Percentiles rank a stretch among this genome's conserved stretches.
These are phyloP conservation scores for Trichomonascaceae sp. DNA, from an alignment of 1,139 yeast genomes.

Conservation along the genomic window DNA sequence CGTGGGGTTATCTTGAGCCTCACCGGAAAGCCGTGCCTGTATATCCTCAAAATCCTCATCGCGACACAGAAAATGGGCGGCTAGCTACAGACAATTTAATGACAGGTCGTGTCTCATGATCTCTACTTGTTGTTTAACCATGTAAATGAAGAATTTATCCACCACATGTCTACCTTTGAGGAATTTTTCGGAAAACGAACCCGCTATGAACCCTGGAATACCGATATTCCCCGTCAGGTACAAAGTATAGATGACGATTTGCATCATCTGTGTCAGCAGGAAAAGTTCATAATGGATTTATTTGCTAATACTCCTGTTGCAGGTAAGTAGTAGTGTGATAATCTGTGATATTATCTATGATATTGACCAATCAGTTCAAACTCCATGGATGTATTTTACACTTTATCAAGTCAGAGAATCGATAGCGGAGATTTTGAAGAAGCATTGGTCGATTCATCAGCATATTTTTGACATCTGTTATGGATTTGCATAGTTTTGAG, in stretches of 20 bases:
- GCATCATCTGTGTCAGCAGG: neutral
- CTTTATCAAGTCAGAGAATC: neutral
- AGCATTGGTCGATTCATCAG: neutral
- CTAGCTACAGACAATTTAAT: neutral
- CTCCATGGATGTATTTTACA: neutral
- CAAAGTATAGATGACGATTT: neutral
- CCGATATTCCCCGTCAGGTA: neutral
- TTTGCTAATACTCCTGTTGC: neutral
- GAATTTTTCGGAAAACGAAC: neutral
- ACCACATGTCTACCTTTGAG: neutral
- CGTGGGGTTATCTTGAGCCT: neutral
- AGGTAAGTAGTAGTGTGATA: neutral
- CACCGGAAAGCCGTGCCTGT: neutral
- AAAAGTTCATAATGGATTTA: neutral
- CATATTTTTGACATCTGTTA: neutral
- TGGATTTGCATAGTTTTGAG: neutral
- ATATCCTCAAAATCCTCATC: neutral
- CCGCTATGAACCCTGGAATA: neutral
- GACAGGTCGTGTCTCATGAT: neutral
- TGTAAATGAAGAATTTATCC: neutral
- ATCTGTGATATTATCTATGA: neutral
- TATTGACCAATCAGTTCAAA: neutral
- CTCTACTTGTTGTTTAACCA: neutral
- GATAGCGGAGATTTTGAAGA: neutral
- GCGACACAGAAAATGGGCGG: neutral